Base-by-base conservation (phyloP, 169 alveolate genomes). In the Plasmodium billcollinsi region DNA sequence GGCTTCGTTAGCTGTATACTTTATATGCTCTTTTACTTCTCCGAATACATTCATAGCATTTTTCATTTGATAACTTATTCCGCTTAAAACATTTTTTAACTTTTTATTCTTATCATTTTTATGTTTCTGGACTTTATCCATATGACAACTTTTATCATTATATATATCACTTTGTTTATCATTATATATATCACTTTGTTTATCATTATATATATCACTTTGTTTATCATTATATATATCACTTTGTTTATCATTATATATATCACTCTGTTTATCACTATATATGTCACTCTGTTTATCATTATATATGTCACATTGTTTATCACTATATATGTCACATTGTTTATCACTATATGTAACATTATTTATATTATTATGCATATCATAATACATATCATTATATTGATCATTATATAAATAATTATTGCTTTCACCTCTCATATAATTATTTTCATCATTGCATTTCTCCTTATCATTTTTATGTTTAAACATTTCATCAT, bases 1-100 rank as follows among this genome's bases (percentile, higher is more conserved):
- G 2, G 89, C 89, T 65, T 65, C 78, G 43, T 47, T 76, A 21
- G 89, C 89, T 50, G 89, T 76, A 45, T 59, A 76, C 39, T 69
- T 76, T 24, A 76, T 39, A 15, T 76, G 89, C 12, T 76, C 89
- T 58, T 76, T 76, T 58, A 76, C 74, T 65, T 71, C 89, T 14
- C 67, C 89, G 7, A 76, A 65, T 7, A 76, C 89, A 63, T 29
- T 76, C n/a, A 59, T 76, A 15, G 89, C 89, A 50, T 76, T 52
- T 50, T 76, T 76, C 89, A 76, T 76, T 47, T 76, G 75, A 59
- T 39, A 65, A 11, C 78, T 67, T 76, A 76, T 45, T 8, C 89
- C 89, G 26, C 63, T 76, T 50, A 76, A 63, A 7, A 76, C 43
- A 45, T 76, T 66, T 33, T 76, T 66, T 45, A 76, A 15, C 14